Evolutionary conservation across 768 basidiomycete species (phyloP).

Genomic region (Mycena capillaripes): DNA sequence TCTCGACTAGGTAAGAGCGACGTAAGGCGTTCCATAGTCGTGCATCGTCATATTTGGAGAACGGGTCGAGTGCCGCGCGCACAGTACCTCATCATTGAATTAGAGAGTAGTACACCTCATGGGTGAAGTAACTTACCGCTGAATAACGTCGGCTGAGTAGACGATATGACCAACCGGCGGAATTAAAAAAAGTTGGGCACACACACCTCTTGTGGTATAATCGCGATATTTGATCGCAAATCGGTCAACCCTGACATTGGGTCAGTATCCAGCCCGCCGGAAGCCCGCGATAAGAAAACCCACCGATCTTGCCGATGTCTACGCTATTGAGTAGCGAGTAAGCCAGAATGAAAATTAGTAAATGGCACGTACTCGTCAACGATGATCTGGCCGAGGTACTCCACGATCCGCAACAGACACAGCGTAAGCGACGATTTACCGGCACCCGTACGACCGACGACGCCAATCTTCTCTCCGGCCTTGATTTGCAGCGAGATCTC

Average conservation of each 20-base stretch:
- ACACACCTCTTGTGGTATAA: slow-evolving; percentile 78
- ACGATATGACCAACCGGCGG: too few relatives aligned
- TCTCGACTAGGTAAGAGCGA: slow-evolving; percentile 61
- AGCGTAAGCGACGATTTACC: slow-evolving; percentile 17
- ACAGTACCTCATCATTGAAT: slow-evolving; percentile 20
- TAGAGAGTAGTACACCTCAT: too few relatives aligned
- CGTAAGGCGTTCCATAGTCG: slow-evolving; percentile 80
- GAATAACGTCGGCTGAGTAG: slow-evolving; percentile 64
- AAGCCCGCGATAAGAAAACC: too few relatives aligned
- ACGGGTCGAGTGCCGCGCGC: slow-evolving; percentile 57
- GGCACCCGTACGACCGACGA: slow-evolving; percentile 25
- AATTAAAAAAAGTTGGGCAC: not conserved
- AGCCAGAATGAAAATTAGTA: too few relatives aligned
- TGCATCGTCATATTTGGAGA: slow-evolving; percentile 73
- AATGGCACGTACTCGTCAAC: too few relatives aligned
- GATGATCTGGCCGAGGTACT: too few relatives aligned
- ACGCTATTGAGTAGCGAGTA: too few relatives aligned
- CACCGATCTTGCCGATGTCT: too few relatives aligned
- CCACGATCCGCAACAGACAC: too few relatives aligned
- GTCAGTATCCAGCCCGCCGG: too few relatives aligned
- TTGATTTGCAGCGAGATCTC: slow-evolving; percentile 21
- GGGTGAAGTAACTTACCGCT: slow-evolving; percentile 51
- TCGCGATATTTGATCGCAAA: slow-evolving; percentile 45
- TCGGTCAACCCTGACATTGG: too few relatives aligned
- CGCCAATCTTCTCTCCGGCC: slow-evolving; percentile 25